Conservation (phyloP, 2,329 filamentous ascomycete species). For the Alternaria sp. region DNA sequence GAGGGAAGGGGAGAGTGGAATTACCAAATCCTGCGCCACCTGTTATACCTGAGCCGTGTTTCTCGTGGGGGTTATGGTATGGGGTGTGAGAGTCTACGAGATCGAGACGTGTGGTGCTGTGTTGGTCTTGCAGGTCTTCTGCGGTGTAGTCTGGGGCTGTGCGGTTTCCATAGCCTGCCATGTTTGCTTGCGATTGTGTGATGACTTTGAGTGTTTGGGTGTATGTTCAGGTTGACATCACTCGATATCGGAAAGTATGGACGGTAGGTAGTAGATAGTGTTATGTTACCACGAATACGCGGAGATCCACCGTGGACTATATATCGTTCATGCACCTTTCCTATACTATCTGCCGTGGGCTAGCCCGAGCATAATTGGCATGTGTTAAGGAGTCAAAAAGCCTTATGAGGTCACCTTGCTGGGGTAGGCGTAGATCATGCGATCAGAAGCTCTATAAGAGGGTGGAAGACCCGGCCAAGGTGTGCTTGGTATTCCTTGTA, state of each 20-base stretch:
- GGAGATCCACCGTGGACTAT: neutral
- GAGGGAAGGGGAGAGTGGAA: neutral
- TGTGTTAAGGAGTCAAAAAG: conserved; percentile 11
- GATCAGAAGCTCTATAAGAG: conserved; percentile 21
- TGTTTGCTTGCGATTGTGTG: conserved; percentile 9
- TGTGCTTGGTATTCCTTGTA: conserved; percentile 25
- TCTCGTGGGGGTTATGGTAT: conserved; percentile 36
- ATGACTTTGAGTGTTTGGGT: neutral
- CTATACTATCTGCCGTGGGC: neutral
- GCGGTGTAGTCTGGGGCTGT: conserved; percentile 28
- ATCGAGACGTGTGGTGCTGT: conserved; percentile 38
- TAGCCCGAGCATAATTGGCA: neutral
- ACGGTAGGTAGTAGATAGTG: neutral
- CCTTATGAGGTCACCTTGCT: conserved; percentile 41
- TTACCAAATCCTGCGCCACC: conserved; percentile 43
- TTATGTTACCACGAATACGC: neutral
- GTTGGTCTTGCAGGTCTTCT: conserved; percentile 22
- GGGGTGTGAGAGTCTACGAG: conserved; percentile 30
- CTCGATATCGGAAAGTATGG: neutral
- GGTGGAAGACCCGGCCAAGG: conserved; percentile 25
- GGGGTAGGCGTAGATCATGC: conserved; percentile 15
- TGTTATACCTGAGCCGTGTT: conserved; percentile 41
- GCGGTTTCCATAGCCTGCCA: conserved; percentile 49
- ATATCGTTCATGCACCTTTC: neutral
- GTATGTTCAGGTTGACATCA: neutral